Base-by-base conservation (phyloP, 2,329 filamentous ascomycete species). In the Colletotrichum siamense region DNA sequence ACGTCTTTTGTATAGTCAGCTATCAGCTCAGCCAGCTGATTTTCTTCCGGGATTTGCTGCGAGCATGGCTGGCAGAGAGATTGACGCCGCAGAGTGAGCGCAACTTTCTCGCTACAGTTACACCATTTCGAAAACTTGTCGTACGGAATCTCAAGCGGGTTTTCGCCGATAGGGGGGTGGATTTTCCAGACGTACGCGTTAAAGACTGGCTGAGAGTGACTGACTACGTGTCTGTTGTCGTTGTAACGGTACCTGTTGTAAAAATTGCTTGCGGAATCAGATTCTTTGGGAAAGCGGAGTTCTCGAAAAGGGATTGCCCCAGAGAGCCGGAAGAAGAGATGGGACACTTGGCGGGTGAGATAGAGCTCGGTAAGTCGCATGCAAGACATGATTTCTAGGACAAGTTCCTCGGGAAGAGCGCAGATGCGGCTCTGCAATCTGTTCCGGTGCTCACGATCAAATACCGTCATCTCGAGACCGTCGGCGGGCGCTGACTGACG, bases 81-180 rank as follows among this genome's bases (percentile, higher is more conserved):
- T 24, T 28, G 52, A 15, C 26, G 22, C 2, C 22, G 22, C 13
- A 57, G n/a, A 57, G 13, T 26, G 8, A 24, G 8, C 24, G 22
- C 26, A 28, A 28, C 22, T 28, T 57, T n/a, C 26, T 57, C 26
- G 52, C 24, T 24, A 0, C 52, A 57, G 4, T 16, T 26, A 16
- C 52, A 57, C 39, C 39, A 44, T 44, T 10, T 44, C 2, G 39
- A 0, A n/a, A 44, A 44, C 6, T 0, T 26, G 52, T 24, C 4
- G 0, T 24, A 1, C 24, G 0, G 13, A 28, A 26, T 0, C 0
- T 26, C 18, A 4, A 52, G 49, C 9, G 49, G 49, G 34, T 6
- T 16, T 6, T 3, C 3, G 34, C 3, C 15, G 15, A 36, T 1
- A 36, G 15, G 15, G 15, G 34, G 34, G 34, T 36, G 13, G 32